Conservation (phyloP, 345 rosid genomes). For the Linum trigynum region DNA sequence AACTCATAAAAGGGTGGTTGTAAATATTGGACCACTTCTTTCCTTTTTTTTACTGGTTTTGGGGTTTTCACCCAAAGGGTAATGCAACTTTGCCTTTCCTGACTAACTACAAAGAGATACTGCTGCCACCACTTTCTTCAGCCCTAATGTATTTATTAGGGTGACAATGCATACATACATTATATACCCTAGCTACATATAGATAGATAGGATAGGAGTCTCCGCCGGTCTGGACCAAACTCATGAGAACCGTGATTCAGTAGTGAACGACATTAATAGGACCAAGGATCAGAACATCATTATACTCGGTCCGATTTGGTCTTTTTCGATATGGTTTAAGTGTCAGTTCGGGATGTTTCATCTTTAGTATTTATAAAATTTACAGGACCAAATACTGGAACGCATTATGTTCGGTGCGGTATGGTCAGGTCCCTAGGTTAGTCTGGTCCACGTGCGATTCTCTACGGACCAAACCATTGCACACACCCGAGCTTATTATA, state of each 20-base stretch:
- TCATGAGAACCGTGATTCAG: no score
- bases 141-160: slow-evolving; percentile 1
- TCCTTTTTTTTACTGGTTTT: slow-evolving; percentile 22
- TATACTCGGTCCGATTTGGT: slow-evolving; percentile 5
- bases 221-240: no score
- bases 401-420: no score
- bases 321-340: slow-evolving; percentile 2
- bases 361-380: no score
- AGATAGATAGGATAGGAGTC: neutral
- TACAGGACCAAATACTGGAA: no score
- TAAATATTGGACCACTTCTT: slow-evolving; percentile 25
- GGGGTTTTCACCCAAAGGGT: slow-evolving; percentile 42
- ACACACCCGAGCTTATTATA: no score
- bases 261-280: no score
- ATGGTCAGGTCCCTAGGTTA: no score
- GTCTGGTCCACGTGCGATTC: no score
- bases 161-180: neutral
- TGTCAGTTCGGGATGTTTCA: neutral
- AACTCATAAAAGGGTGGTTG: neutral
- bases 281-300: neutral
- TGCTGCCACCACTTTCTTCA: slow-evolving; percentile 1
- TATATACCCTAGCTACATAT: slow-evolving; percentile 2
- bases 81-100: slow-evolving; percentile 21
- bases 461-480: no score
- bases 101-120: slow-evolving; percentile 16